phyloP scores from a whole-genome alignment of 345 rosid species.

The Pistacia atlantica region DNA sequence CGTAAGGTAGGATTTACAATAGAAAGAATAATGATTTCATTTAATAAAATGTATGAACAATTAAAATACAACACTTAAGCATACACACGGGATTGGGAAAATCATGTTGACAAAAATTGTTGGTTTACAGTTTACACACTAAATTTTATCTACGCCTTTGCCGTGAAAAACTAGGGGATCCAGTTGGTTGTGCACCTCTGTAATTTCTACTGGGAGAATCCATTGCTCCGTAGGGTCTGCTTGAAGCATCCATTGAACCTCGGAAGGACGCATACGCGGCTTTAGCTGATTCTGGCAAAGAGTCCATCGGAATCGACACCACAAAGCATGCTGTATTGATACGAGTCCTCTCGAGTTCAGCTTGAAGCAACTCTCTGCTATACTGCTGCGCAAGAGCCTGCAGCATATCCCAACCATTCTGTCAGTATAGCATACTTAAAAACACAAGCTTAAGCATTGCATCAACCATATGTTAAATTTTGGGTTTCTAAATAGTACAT shows the following conservation, averaged over 20 bases:
- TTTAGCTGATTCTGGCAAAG: slow-evolving; percentile 68
- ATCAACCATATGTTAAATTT: no score
- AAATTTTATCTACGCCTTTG: slow-evolving; percentile 56
- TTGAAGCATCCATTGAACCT: slow-evolving; percentile 72
- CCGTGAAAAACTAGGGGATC: slow-evolving; percentile 59
- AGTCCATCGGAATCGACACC: slow-evolving; percentile 66
- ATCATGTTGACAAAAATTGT: neutral
- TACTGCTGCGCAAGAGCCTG: slow-evolving; percentile 90
- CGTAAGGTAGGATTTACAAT: neutral
- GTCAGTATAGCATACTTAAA: neutral
- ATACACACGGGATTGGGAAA: neutral
- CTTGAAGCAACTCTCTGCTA: slow-evolving; percentile 74
- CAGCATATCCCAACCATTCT: neutral
- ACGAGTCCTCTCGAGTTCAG: slow-evolving; percentile 92
- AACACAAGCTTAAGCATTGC: neutral
- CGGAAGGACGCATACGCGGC: slow-evolving; percentile 59
- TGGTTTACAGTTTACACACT: neutral
- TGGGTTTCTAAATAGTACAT: no score
- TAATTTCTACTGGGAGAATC: slow-evolving; percentile 47
- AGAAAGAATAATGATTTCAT: slow-evolving; percentile 22
- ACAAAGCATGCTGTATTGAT: slow-evolving; percentile 87
- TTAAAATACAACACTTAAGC: slow-evolving; percentile 31
- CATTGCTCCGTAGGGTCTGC: slow-evolving; percentile 54
- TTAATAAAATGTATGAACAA: slow-evolving; percentile 11
- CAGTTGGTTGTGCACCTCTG: slow-evolving; percentile 32